Evolutionary conservation across 108 stramenopile species (phyloP).

Genomic region (Conticribra guillardii): DNA sequence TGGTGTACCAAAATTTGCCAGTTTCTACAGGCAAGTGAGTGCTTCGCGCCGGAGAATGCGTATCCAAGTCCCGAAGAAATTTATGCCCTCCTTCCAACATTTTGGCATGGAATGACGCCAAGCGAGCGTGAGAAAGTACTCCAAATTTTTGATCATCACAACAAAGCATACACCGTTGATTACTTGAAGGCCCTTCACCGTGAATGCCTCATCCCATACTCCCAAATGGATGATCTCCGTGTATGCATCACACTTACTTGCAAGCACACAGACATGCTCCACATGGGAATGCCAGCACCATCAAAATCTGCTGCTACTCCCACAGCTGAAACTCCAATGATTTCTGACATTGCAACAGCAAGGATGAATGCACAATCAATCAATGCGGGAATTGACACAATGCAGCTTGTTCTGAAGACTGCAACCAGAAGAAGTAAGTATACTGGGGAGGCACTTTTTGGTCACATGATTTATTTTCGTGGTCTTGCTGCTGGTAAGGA

Average conservation of each 20-base stretch:
- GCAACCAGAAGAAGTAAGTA: not conserved
- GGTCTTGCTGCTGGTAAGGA: no score
- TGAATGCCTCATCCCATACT: slow-evolving; percentile 5
- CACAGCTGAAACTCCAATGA: not conserved
- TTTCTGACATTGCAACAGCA: not conserved
- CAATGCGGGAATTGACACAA: not conserved
- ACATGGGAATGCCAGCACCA: slow-evolving; percentile 1
- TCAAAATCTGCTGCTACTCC: not conserved
- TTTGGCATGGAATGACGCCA: slow-evolving; percentile 34
- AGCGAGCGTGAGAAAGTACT: slow-evolving; percentile 6
- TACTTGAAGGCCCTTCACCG: slow-evolving; percentile 2
- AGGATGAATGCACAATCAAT: not conserved
- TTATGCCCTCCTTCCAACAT: slow-evolving; percentile 21
- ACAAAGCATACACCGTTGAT: not conserved
- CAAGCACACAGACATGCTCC: slow-evolving; percentile 18
- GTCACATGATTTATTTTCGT: slow-evolving; percentile 5
- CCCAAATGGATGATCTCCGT: slow-evolving; percentile 7
- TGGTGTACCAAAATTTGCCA: slow-evolving; percentile 8
- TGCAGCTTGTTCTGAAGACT: slow-evolving; percentile 12
- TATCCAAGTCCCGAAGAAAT: not conserved
- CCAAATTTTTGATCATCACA: slow-evolving; percentile 2
- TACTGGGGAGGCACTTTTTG: slow-evolving; percentile 2
- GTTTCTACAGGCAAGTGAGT: no score
- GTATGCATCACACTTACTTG: slow-evolving; percentile 10
- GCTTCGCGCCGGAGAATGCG: not conserved